Percentiles rank a stretch among this genome's conserved stretches.
Evolutionary conservation across 371 early-diverging fungal species (phyloP).

Genomic region (Mucor sp.): DNA sequence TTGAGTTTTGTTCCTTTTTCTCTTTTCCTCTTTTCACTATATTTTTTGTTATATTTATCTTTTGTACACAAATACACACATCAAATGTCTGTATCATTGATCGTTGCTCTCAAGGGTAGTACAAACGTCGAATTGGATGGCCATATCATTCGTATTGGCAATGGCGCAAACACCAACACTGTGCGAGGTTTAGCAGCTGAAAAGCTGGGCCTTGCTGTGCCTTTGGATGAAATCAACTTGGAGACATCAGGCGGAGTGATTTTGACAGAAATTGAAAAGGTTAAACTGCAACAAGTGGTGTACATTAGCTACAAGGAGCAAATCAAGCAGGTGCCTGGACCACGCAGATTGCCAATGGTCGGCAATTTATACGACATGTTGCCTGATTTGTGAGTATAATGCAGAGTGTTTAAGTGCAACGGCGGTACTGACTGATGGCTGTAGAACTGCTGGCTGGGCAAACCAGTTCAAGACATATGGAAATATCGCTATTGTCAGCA

Average conservation of each 20-base stretch:
- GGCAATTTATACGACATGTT: constrained; percentile 35
- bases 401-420: too few species aligned
- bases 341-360: constrained; percentile 23
- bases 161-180: constrained; percentile 19
- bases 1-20: background rate
- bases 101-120: constrained; percentile 20
- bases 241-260: constrained; percentile 7
- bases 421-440: background rate
- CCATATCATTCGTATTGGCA: constrained; percentile 19
- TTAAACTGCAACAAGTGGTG: constrained; percentile 21
- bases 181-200: constrained; percentile 23
- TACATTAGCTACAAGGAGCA: constrained; percentile 13
- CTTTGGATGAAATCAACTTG: constrained; percentile 8
- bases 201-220: constrained; percentile 17
- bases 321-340: constrained; percentile 25
- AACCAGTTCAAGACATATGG: constrained; percentile 28
- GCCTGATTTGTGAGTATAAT: constrained; percentile 35
- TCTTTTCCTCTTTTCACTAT: background rate
- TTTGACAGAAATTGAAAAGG: constrained; percentile 18
- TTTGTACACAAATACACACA: background rate
- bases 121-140: constrained; percentile 26
- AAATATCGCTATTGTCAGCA: constrained; percentile 14
- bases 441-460: constrained; percentile 20
- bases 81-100: constrained; percentile 19
- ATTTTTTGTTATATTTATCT: background rate